Conservation (phyloP, 495 filamentous ascomycete species). For the Annulohypoxylon nitens region DNA sequence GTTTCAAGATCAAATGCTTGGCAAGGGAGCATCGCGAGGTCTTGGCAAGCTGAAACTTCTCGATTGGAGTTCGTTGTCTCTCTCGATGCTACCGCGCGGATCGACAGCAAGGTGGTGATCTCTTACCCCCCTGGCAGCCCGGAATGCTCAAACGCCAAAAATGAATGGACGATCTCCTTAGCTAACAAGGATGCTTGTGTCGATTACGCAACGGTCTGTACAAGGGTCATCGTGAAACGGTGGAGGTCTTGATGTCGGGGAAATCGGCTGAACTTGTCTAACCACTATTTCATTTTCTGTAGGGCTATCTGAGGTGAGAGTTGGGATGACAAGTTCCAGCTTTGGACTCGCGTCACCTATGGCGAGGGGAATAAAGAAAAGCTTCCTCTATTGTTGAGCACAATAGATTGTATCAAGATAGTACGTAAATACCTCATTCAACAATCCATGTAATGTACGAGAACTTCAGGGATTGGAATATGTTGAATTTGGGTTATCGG, state of each 20-base stretch:
- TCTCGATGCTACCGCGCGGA: constrained; percentile 44
- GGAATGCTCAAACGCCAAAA: constrained; percentile 11
- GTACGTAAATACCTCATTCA: not conserved
- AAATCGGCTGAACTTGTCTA: not conserved
- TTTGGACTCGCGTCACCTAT: not conserved
- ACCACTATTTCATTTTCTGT: not conserved
- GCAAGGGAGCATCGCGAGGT: constrained; percentile 28
- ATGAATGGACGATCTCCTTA: constrained; percentile 24
- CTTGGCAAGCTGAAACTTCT: constrained; percentile 32
- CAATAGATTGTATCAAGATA: not conserved
- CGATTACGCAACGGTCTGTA: constrained; percentile 22
- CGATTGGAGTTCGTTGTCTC: constrained; percentile 17
- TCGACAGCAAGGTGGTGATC: constrained; percentile 23
- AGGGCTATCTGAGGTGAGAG: not conserved
- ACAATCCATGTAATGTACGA: not conserved
- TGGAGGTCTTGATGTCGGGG: constrained; percentile 29
- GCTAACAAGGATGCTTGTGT: constrained; percentile 20
- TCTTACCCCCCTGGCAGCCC: constrained; percentile 5
- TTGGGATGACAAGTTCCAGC: not conserved
- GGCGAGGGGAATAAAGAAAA: not conserved
- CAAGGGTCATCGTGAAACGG: constrained; percentile 36
- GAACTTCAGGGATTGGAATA: not conserved
- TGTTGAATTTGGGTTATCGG: not conserved
- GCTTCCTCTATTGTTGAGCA: not conserved
- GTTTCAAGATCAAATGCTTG: constrained; percentile 31